Conservation (phyloP, 805 yeast species). For the Saturnispora besseyi region DNA sequence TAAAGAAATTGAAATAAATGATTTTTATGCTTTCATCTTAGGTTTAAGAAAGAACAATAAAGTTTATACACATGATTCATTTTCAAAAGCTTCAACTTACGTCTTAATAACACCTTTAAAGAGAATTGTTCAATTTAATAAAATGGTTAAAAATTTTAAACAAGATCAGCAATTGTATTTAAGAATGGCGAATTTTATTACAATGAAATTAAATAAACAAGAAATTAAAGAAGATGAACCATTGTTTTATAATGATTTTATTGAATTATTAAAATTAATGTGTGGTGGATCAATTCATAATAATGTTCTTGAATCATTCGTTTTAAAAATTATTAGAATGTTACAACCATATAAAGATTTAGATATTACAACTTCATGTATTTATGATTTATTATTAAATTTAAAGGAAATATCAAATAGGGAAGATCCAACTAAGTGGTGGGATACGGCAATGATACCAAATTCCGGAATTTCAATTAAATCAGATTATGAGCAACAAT, state of each 20-base stretch:
- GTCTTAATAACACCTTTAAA: conserved; percentile 37
- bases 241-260: conserved; percentile 28
- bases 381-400: conserved; percentile 40
- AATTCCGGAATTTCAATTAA: conserved; percentile 32
- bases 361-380: conserved; percentile 45
- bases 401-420: conserved; percentile 22
- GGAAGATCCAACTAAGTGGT: conserved; percentile 47
- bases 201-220: conserved; percentile 6
- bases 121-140: conserved; percentile 28
- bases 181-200: conserved; percentile 20
- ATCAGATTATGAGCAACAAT: conserved; percentile 36
- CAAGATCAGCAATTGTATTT: conserved; percentile 19
- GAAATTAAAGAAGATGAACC: conserved; percentile 16
- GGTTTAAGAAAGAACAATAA: conserved; percentile 40
- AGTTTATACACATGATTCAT: conserved; percentile 24
- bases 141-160: conserved; percentile 24
- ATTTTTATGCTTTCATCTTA: conserved; percentile 38
- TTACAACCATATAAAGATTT: conserved; percentile 24
- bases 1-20: conserved; percentile 18
- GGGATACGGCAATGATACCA: conserved; percentile 38
- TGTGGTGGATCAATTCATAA: conserved; percentile 45
- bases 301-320: conserved; percentile 39
- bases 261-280: conserved; percentile 44
- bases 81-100: conserved; percentile 28
- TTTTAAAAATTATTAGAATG: conserved; percentile 32